Conservation (phyloP, 2,329 filamentous ascomycete species). For the Penicillium sclerotiorum region DNA sequence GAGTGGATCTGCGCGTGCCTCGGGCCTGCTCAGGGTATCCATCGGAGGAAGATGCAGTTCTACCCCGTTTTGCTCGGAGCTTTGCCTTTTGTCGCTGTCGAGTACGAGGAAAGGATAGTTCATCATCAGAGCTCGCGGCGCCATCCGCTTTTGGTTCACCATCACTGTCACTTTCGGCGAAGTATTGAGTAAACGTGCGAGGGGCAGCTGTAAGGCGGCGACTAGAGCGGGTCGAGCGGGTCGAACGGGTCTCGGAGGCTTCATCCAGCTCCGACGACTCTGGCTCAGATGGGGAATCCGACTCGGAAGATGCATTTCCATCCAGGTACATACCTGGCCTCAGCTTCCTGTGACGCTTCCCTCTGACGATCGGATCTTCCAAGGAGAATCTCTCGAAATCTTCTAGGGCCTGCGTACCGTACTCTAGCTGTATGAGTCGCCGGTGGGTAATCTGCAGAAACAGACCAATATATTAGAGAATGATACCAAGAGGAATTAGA, state of each 20-base stretch:
- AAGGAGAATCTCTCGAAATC: constrained; percentile 16
- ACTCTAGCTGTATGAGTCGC: constrained; percentile 30
- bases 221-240: not conserved
- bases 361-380: constrained; percentile 10
- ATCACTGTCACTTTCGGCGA: not conserved
- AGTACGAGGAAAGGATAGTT: not conserved
- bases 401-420: constrained; percentile 26
- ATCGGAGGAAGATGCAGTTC: constrained; percentile 8
- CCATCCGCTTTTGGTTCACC: too few species aligned
- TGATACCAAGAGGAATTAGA: constrained; percentile 9
- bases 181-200: constrained; percentile 4
- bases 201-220: constrained; percentile 2
- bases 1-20: constrained; percentile 34
- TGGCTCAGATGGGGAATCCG: too few species aligned
- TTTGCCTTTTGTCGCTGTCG: too few species aligned
- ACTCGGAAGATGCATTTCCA: too few species aligned
- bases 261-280: not conserved
- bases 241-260: not conserved
- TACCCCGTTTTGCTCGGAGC: too few species aligned
- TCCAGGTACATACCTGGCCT: too few species aligned
- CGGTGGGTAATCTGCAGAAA: constrained; percentile 30
- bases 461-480: constrained; percentile 3
- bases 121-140: constrained; percentile 9
- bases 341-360: too few species aligned
- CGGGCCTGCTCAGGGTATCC: constrained; percentile 11